phyloP scores from a whole-genome alignment of 192 early-diverging fungal genomes.

The Backusella macrospora region DNA sequence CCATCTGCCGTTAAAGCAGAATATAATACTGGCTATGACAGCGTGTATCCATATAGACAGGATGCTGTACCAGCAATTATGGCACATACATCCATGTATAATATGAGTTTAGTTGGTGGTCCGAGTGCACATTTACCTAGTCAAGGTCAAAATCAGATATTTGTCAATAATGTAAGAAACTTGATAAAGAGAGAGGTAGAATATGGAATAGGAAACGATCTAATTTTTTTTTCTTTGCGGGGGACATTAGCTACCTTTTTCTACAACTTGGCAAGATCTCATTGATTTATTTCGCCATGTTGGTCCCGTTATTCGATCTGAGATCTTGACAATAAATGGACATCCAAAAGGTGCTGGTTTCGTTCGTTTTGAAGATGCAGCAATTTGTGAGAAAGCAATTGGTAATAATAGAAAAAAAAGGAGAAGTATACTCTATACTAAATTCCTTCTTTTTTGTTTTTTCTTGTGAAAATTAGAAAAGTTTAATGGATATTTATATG shows the following conservation, averaged over 20 bases:
- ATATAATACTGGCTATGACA: neutral
- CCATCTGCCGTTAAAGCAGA: neutral
- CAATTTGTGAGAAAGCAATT: conserved; percentile 54
- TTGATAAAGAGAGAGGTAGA: neutral
- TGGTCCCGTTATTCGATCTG: conserved; percentile 50
- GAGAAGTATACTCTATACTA: neutral
- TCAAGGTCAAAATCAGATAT: conserved; percentile 43
- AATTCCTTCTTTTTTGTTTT: neutral
- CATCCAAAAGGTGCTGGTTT: conserved; percentile 58
- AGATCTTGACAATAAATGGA: conserved; percentile 49
- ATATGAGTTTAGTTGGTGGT: conserved; percentile 30
- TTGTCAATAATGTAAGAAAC: conserved; percentile 46
- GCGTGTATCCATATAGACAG: neutral
- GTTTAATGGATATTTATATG: conserved; percentile 55
- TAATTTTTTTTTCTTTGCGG: neutral
- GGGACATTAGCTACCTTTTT: conserved; percentile 50
- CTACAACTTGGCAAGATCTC: conserved; percentile 59
- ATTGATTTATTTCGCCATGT: conserved; percentile 56
- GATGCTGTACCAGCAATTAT: conserved; percentile 14
- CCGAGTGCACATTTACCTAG: conserved; percentile 36
- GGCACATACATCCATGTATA: conserved; percentile 19
- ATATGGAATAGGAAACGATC: neutral
- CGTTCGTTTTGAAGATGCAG: conserved; percentile 53
- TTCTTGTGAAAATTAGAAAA: conserved; percentile 35
- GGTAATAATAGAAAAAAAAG: conserved; percentile 33